Percentiles rank a stretch among this genome's conserved stretches.
Conservation (phyloP, 352 stramenopile species). For the Phytophthora crassamura region DNA sequence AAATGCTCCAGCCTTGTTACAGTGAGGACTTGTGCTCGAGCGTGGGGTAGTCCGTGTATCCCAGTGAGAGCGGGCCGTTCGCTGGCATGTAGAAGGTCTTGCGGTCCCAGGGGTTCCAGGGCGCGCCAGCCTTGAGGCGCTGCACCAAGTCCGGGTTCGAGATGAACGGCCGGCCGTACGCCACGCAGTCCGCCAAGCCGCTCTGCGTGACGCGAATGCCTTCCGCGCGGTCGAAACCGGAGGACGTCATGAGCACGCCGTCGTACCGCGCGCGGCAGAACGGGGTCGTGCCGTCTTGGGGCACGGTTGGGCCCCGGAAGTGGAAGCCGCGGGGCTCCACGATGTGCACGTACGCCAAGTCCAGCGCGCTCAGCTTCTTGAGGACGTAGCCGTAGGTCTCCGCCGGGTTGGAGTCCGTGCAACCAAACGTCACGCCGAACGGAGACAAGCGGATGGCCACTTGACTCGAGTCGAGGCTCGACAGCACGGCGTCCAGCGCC, state of each 20-base stretch:
- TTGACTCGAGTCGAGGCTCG: constrained; percentile 41
- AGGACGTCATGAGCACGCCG: constrained; percentile 59
- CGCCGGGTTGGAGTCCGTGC: constrained; percentile 42
- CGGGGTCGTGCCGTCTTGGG: constrained; percentile 44
- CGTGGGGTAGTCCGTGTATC: constrained; percentile 57
- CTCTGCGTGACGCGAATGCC: constrained; percentile 42
- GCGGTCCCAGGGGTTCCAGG: constrained; percentile 51
- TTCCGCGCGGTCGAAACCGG: constrained; percentile 49
- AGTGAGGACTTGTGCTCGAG: constrained; percentile 47
- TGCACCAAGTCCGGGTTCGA: constrained; percentile 70
- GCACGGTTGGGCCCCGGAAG: constrained; percentile 35
- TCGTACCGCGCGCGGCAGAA: constrained; percentile 56
- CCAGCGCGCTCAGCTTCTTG: constrained; percentile 38
- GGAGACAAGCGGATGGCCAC: constrained; percentile 53
- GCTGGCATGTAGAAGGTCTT: constrained; percentile 49
- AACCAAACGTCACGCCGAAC: constrained; percentile 45
- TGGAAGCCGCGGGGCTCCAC: constrained; percentile 59
- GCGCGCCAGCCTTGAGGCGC: constrained; percentile 43
- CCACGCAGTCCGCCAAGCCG: constrained; percentile 54
- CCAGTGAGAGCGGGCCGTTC: constrained; percentile 27
- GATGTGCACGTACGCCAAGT: constrained; percentile 63
- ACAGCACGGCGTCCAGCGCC: constrained; percentile 58
- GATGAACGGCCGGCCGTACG: constrained; percentile 72
- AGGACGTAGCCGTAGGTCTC: constrained; percentile 51
- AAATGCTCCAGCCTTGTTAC: constrained; percentile 7